Evolutionary conservation across 495 filamentous ascomycete species (phyloP).

Genomic region (Cercophora newfieldiana): DNA sequence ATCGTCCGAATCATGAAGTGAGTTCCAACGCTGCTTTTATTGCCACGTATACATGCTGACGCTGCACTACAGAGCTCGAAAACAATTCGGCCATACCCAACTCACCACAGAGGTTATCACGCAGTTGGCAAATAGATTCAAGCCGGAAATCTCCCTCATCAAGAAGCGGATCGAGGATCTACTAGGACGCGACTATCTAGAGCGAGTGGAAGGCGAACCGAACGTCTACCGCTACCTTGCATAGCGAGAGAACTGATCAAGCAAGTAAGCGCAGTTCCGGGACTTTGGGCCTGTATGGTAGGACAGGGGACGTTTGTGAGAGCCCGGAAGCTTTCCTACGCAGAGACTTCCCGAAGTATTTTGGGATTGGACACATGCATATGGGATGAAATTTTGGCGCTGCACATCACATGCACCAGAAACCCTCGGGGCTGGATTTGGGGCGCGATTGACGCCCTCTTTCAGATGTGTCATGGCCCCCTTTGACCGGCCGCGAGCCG

Average conservation of each 20-base stretch:
- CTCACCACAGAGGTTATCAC: constrained; percentile 82
- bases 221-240: constrained; percentile 79
- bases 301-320: too few relatives aligned
- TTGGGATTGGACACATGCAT: too few relatives aligned
- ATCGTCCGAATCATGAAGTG: constrained; percentile 97
- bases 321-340: too few relatives aligned
- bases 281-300: too few relatives aligned
- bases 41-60: constrained; percentile 10
- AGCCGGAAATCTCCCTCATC: constrained; percentile 85
- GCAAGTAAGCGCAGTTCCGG: too few relatives aligned
- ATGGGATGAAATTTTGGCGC: too few relatives aligned
- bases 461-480: too few relatives aligned
- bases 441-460: too few relatives aligned
- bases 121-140: constrained; percentile 77
- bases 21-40: constrained; percentile 30
- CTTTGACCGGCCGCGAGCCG: too few relatives aligned
- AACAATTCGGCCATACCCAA: constrained; percentile 74
- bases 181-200: constrained; percentile 92
- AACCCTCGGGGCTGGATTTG: too few relatives aligned
- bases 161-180: constrained; percentile 93
- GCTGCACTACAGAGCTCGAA: constrained; percentile 71
- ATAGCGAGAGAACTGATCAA: constrained; percentile 13
- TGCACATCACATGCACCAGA: too few relatives aligned
- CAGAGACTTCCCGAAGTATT: too few relatives aligned
- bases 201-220: constrained; percentile 71